These are phyloP conservation scores for Caryopteris hybrid DNA, from an alignment of 305 asterid genomes.

Conservation along the genomic window DNA sequence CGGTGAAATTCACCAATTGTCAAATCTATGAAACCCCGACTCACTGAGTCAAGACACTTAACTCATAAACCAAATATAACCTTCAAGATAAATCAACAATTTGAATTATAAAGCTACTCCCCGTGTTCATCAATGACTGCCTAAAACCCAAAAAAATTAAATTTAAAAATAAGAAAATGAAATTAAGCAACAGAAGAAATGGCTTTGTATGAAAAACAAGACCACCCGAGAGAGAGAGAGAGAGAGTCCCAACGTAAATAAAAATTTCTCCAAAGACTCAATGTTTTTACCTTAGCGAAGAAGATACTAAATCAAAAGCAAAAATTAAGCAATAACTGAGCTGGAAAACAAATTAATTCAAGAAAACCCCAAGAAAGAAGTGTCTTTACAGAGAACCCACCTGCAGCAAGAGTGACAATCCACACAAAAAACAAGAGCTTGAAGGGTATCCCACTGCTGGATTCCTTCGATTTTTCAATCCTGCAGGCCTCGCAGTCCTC, in stretches of 20 bases:
- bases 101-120: background rate
- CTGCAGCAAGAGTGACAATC: constrained; percentile 55
- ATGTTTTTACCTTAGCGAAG: background rate
- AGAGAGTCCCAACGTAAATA: background rate
- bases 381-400: constrained; percentile 15
- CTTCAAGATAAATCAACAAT: background rate
- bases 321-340: background rate
- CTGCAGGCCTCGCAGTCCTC: constrained; percentile 59
- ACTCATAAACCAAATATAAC: background rate
- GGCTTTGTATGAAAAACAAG: too few species aligned
- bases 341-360: background rate
- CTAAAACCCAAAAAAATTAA: too few species aligned
- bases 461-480: constrained; percentile 32
- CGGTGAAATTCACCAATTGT: background rate
- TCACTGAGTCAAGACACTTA: background rate
- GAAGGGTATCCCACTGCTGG: constrained; percentile 32
- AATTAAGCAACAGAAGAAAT: background rate
- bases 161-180: background rate
- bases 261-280: background rate
- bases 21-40: background rate
- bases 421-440: constrained; percentile 45
- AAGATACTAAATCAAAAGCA: background rate
- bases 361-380: background rate
- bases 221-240: too few species aligned
- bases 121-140: background rate